Conservation (phyloP, 768 basidiomycete genomes). For the Podaxis sp. region DNA sequence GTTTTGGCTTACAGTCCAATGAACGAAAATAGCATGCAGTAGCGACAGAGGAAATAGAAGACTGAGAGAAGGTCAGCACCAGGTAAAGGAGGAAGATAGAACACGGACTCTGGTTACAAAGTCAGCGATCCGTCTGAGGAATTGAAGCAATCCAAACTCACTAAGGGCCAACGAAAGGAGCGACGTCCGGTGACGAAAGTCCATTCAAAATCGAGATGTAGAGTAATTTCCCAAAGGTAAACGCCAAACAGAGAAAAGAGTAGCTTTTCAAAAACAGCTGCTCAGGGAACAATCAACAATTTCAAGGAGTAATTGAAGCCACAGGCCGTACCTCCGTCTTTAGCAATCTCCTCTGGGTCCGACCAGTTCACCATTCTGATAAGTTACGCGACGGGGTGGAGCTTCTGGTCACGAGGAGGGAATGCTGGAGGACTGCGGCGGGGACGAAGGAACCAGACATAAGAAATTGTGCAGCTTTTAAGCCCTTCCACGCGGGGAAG, state of each 20-base stretch:
- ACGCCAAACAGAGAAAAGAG: conserved; percentile 62
- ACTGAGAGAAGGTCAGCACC: conserved; percentile 24
- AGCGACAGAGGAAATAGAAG: conserved; percentile 68
- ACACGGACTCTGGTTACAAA: neutral
- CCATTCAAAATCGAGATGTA: conserved; percentile 64
- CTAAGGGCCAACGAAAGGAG: conserved; percentile 66
- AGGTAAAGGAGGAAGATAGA: conserved; percentile 18
- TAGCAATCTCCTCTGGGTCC: conserved; percentile 35
- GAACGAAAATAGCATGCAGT: conserved; percentile 65
- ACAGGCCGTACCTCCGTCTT: conserved; percentile 31
- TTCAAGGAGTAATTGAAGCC: neutral
- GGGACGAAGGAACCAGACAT: conserved; percentile 6
- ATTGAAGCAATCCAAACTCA: conserved; percentile 28
- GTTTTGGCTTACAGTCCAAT: conserved; percentile 49
- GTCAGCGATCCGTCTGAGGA: neutral
- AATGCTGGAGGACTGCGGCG: neutral
- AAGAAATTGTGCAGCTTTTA: neutral
- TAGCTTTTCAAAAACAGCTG: conserved; percentile 56
- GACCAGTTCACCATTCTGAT: conserved; percentile 49
- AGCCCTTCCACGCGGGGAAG: conserved; percentile 3
- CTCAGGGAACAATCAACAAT: neutral
- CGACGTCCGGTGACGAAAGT: conserved; percentile 55
- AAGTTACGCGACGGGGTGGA: conserved; percentile 1
- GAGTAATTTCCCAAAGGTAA: conserved; percentile 64
- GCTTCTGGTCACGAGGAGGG: neutral